Base-by-base conservation (phyloP, 345 rosid genomes). In the Acer campestre region DNA sequence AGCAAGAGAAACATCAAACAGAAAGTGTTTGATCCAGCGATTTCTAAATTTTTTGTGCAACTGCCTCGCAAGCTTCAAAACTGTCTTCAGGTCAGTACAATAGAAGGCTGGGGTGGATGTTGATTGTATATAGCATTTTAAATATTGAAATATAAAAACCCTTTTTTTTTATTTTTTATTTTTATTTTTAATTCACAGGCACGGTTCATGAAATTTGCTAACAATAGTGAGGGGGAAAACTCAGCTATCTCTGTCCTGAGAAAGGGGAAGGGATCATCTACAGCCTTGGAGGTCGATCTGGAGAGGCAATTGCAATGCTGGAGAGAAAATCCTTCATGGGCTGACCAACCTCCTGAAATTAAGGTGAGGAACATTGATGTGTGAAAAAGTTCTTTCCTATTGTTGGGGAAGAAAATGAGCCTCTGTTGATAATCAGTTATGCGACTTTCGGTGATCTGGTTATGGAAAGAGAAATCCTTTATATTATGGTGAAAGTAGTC, bases 301-400 rank as follows among this genome's bases (percentile, higher is more conserved):
- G 93, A 93, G 81, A 88, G 84, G 68, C 98, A 95, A 70, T 55
- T 95, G 78, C 88, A 80, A 80, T 70, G 67, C 72, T 95, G 99
- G 99, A 91, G 89, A 84, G 94, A 83, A 77, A 92, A 92, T 80
- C 87, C 97, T 31, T 82, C 86, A 0, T 95, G 98, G 97, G 67
- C 68, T 5, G 93, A 89, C 80, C 86, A 80, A 67, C 78, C 81
- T 74, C 89, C 98, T 46, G 80, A 82, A 77, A 76, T 92, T 82
- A 88, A 91, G 94, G 97, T 93, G 67, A 76, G 76, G 63, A 62
- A 42, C 55, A 79, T 23, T 59, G 20, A 8, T 6, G 61, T 11
- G 69, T 18, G 17, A 48, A 38, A 51, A 64, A 40, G 23, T 51
- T 40, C 13, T 63, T 13, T 31, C 68, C 35, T 35, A 29, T 29